phyloP scores from a whole-genome alignment of 2,329 filamentous ascomycete genomes.

The Chaetomiaceae sp. region DNA sequence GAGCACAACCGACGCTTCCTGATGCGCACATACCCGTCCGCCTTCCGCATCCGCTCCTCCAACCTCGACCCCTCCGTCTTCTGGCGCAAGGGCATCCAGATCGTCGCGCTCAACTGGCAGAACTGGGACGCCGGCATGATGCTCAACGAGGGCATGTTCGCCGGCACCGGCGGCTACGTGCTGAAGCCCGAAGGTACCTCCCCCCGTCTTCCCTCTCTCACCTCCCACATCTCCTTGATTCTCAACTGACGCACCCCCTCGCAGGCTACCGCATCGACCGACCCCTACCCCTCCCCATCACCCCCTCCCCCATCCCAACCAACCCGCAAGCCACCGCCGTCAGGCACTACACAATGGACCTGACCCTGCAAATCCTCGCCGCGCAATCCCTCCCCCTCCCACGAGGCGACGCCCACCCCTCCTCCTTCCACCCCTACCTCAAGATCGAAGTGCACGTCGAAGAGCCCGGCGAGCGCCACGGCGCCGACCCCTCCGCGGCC shows the following conservation, averaged over 20 bases:
- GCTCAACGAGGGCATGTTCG: slow-evolving; percentile 91
- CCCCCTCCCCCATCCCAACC: slow-evolving; percentile 15
- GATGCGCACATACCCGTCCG: slow-evolving; percentile 85
- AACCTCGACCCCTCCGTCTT: slow-evolving; percentile 81
- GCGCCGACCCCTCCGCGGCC: slow-evolving; percentile 36
- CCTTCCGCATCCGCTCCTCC: slow-evolving; percentile 72
- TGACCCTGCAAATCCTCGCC: slow-evolving; percentile 68
- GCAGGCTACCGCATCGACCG: slow-evolving; percentile 36
- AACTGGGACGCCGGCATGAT: slow-evolving; percentile 88
- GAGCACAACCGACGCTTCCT: slow-evolving; percentile 74
- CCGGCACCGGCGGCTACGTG: slow-evolving; percentile 74
- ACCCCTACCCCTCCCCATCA: slow-evolving; percentile 24
- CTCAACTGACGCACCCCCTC: not conserved
- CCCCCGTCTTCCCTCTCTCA: not conserved
- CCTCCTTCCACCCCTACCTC: slow-evolving; percentile 70
- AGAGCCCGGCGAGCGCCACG: slow-evolving; percentile 44
- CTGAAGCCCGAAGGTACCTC: slow-evolving; percentile 66
- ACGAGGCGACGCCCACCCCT: slow-evolving; percentile 40
- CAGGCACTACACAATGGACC: slow-evolving; percentile 54
- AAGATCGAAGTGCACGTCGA: slow-evolving; percentile 82
- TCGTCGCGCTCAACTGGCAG: slow-evolving; percentile 93
- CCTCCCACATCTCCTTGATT: not conserved
- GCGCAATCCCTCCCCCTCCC: slow-evolving; percentile 70
- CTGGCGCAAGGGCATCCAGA: slow-evolving; percentile 84
- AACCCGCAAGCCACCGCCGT: slow-evolving; percentile 31